Base-by-base conservation (phyloP, 192 early-diverging fungal species). In the Geranomyces variabilis region DNA sequence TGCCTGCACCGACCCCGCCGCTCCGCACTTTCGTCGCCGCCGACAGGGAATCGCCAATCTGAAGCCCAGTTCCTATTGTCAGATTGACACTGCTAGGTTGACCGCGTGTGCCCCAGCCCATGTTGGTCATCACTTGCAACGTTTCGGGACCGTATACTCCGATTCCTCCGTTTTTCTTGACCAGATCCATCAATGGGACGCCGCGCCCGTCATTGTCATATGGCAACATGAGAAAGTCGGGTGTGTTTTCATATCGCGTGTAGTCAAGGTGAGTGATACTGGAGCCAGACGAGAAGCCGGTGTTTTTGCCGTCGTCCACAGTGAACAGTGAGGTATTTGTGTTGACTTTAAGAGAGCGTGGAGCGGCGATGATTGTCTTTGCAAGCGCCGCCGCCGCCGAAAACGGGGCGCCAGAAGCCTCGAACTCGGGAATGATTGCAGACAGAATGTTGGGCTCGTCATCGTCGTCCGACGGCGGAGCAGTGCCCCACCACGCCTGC, bases 201-300 rank as follows among this genome's bases (percentile, higher is more conserved):
- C 79, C 79, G n/a, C 29, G 24, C 48, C 22, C 30, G 22, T 45
- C 24, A 3, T 58, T 31, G 41, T 77, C 57, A 19, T 51, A 47
- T 34, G 79, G 79, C n/a, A 80, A 46, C 79, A 80, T 80, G 57
- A 80, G 49, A 66, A 80, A 80, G 22, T 80, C 79, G 28, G 45
- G 61, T 6, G 79, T 70, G 44, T n/a, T 63, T 45, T 21, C 46
- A 57, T 76, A 69, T 7, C 24, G 22, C 19, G 68, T 62, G 49
- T 61, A 45, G 53, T 77, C 70, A 8, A 80, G 26, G 70, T 80
- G 79, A 8, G 70, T 73, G 30, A 80, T 41, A 19, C 75, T 68
- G 14, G 75, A 59, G 12, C 79, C 79, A 24, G 46, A 71, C 33
- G 14, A 19, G 44, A 62, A 80, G 8, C 21, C 30, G n/a, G n/a